Percentiles rank a stretch among this genome's conserved stretches.
Evolutionary conservation across 2,329 filamentous ascomycete genomes (phyloP).

Genomic region (Tolypocladium endophyticum): DNA sequence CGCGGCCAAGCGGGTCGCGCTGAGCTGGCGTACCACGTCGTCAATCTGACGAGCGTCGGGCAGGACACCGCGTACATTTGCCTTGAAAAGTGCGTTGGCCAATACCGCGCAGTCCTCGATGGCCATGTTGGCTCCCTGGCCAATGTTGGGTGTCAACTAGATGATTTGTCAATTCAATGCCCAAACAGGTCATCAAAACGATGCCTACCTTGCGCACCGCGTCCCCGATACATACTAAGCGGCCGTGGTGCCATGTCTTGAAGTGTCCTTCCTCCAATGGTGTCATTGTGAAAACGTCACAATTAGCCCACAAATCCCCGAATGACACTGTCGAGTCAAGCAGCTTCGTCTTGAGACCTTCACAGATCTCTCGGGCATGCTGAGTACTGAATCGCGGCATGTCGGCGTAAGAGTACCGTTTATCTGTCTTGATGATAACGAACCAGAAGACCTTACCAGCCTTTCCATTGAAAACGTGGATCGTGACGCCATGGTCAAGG

Average conservation of each 20-base stretch:
- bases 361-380: slow-evolving; percentile 1
- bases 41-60: background rate
- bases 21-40: background rate
- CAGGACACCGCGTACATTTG: background rate
- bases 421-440: slow-evolving; percentile 16
- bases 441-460: slow-evolving; percentile 23
- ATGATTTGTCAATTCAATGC: background rate
- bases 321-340: slow-evolving; percentile 8
- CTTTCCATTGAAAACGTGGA: slow-evolving; percentile 18
- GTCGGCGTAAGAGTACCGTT: background rate
- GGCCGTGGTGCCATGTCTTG: slow-evolving; percentile 19
- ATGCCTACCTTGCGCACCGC: slow-evolving; percentile 19
- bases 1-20: background rate
- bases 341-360: background rate
- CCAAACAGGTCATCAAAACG: background rate
- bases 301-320: slow-evolving; percentile 15
- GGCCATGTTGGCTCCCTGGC: slow-evolving; percentile 11
- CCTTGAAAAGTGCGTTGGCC: slow-evolving; percentile 4
- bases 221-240: slow-evolving; percentile 21
- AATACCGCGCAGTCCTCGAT: slow-evolving; percentile 9
- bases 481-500: slow-evolving; percentile 11
- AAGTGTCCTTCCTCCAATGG: slow-evolving; percentile 20
- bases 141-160: slow-evolving; percentile 9
- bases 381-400: background rate
- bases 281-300: slow-evolving; percentile 16